These are phyloP conservation scores for Scedosporium dehoogii DNA, from an alignment of 2,329 filamentous ascomycete genomes.

Conservation along the genomic window DNA sequence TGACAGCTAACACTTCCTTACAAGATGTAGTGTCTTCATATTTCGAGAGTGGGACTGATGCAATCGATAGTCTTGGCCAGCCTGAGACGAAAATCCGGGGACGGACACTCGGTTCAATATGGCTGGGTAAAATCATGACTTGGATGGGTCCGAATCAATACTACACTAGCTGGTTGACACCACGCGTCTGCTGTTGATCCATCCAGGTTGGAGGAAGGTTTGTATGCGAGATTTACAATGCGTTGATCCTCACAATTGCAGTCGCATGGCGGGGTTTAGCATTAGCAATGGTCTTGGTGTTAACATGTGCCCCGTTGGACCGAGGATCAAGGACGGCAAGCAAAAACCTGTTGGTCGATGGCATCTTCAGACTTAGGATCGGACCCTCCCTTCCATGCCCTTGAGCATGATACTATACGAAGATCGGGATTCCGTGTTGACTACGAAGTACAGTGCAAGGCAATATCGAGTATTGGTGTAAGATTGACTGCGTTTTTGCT, in stretches of 20 bases:
- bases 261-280: neutral
- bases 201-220: neutral
- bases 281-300: neutral
- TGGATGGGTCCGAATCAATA: neutral
- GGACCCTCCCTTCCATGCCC: neutral
- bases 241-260: neutral
- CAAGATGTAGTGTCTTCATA: too few relatives aligned
- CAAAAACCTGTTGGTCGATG: neutral
- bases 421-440: neutral
- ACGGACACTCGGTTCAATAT: neutral
- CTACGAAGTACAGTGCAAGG: neutral
- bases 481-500: neutral
- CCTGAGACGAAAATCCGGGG: neutral
- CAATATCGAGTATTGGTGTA: neutral
- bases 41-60: too few relatives aligned
- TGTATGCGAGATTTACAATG: neutral
- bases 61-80: neutral
- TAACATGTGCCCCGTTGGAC: neutral
- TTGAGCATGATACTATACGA: neutral
- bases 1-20: too few relatives aligned
- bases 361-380: neutral
- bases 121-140: neutral
- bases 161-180: neutral
- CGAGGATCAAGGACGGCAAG: neutral
- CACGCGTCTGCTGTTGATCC: neutral